Evolutionary conservation across 2,329 filamentous ascomycete genomes (phyloP).

Genomic region (Fusarium redolens): DNA sequence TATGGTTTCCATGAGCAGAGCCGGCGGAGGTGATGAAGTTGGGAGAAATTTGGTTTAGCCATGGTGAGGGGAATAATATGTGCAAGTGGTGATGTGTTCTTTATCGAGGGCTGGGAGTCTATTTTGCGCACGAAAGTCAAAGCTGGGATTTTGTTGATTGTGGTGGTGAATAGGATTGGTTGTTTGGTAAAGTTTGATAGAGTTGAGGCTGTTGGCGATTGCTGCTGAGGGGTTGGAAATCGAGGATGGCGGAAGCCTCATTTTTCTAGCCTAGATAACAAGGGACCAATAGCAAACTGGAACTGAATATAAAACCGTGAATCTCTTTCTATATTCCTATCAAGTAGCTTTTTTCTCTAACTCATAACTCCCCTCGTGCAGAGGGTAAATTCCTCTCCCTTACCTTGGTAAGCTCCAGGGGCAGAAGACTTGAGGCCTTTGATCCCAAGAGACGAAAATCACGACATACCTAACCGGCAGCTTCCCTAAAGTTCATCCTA

Average conservation of each 20-base stretch:
- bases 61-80: background rate
- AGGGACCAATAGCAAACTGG: background rate
- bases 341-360: background rate
- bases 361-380: background rate
- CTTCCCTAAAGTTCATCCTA: background rate
- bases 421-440: background rate
- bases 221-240: background rate
- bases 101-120: background rate
- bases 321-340: background rate
- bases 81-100: background rate
- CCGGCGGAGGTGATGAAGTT: background rate
- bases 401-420: background rate
- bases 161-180: background rate
- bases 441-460: no score
- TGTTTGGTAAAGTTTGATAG: background rate
- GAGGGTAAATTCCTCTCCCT: background rate
- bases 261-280: background rate
- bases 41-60: background rate
- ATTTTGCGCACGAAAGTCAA: background rate
- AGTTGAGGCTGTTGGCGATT: background rate
- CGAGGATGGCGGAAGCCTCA: background rate
- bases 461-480: background rate
- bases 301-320: background rate
- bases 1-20: background rate
- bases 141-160: background rate